phyloP scores from a whole-genome alignment of 2,329 filamentous ascomycete genomes.

The Pseudocercospora musae region DNA sequence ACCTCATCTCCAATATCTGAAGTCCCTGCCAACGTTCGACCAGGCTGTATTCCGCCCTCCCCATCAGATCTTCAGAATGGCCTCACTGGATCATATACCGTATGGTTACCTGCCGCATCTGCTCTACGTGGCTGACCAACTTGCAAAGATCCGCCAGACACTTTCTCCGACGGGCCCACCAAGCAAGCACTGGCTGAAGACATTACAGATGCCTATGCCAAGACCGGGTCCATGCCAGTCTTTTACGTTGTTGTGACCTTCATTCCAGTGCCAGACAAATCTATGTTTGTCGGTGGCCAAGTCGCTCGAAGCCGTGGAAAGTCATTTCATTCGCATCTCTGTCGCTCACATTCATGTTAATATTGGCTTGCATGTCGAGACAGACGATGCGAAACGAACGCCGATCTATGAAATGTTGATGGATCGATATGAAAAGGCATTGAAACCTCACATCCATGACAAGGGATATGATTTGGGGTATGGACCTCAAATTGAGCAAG shows the following conservation, averaged over 20 bases:
- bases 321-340: slow-evolving; percentile 40
- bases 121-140: neutral
- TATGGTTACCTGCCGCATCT: neutral
- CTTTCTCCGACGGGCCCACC: slow-evolving; percentile 32
- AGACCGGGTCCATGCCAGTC: slow-evolving; percentile 36
- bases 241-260: slow-evolving; percentile 48
- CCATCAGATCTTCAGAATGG: slow-evolving; percentile 31
- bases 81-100: slow-evolving; percentile 45
- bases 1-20: too few species aligned
- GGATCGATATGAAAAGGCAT: slow-evolving; percentile 30
- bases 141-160: slow-evolving; percentile 31
- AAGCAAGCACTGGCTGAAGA: slow-evolving; percentile 36
- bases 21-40: too few species aligned
- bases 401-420: slow-evolving; percentile 22
- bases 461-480: slow-evolving; percentile 47
- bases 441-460: slow-evolving; percentile 43
- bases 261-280: slow-evolving; percentile 28
- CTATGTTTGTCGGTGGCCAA: slow-evolving; percentile 35
- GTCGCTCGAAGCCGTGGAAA: slow-evolving; percentile 21
- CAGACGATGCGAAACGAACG: neutral
- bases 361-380: slow-evolving; percentile 12
- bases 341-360: slow-evolving; percentile 36
- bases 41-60: too few species aligned
- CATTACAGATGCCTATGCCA: slow-evolving; percentile 43
- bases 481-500: neutral